Evolutionary conservation across 1,284 basidiomycete genomes (phyloP).

Genomic region (Ustilago loliicola): DNA sequence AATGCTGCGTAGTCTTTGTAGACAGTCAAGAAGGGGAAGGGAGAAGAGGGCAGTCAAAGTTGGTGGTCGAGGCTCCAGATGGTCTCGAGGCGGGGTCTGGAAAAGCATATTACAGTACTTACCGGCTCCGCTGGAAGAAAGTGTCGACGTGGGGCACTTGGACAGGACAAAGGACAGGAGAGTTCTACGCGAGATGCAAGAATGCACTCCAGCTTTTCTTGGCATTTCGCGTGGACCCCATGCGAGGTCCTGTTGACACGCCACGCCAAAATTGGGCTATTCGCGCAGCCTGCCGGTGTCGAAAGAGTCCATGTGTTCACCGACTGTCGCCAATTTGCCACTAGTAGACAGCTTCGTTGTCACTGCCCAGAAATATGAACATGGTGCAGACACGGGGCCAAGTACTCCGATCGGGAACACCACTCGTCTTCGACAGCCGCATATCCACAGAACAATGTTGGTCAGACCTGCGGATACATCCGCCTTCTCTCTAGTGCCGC

Average conservation of each 20-base stretch:
- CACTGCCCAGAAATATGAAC: not conserved
- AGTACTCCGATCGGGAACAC: not conserved
- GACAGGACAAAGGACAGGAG: not conserved
- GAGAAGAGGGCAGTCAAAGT: not conserved
- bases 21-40: too few species aligned
- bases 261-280: not conserved
- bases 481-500: not conserved
- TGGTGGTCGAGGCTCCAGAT: not conserved
- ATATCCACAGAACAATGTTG: not conserved
- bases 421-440: not conserved
- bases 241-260: not conserved
- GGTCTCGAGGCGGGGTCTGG: not conserved
- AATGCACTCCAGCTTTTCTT: conserved; percentile 14
- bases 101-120: not conserved
- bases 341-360: too few species aligned
- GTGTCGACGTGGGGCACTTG: not conserved
- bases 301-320: too few species aligned
- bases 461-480: conserved; percentile 13
- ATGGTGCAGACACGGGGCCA: not conserved
- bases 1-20: not conserved
- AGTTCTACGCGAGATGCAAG: conserved; percentile 9
- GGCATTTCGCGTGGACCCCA: conserved; percentile 6
- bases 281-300: too few species aligned
- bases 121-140: not conserved
- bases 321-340: too few species aligned